These are phyloP conservation scores for Irpex lacteus DNA, from an alignment of 1,284 basidiomycete genomes.

Conservation along the genomic window DNA sequence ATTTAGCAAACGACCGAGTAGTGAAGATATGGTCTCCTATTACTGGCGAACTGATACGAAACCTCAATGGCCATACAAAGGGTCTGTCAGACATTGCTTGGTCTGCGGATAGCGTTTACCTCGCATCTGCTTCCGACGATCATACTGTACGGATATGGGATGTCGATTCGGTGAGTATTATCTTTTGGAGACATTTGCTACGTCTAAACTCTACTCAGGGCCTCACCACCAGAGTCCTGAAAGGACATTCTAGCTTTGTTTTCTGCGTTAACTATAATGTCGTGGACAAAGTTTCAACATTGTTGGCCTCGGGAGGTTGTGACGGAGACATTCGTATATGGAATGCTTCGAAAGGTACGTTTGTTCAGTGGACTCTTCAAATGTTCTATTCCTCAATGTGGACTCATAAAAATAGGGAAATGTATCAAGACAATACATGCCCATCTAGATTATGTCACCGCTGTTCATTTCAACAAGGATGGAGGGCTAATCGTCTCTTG, in stretches of 20 bases:
- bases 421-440: slow-evolving; percentile 85
- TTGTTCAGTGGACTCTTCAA: neutral
- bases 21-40: slow-evolving; percentile 81
- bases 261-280: slow-evolving; percentile 92
- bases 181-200: neutral
- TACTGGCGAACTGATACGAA: slow-evolving; percentile 74
- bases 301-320: slow-evolving; percentile 89
- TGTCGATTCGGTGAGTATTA: slow-evolving; percentile 63
- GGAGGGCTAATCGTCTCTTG: slow-evolving; percentile 90
- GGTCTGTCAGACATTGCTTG: slow-evolving; percentile 89
- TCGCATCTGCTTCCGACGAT: slow-evolving; percentile 92
- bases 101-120: slow-evolving; percentile 77
- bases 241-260: slow-evolving; percentile 86
- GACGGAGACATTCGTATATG: slow-evolving; percentile 93
- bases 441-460: slow-evolving; percentile 93
- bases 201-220: slow-evolving; percentile 44
- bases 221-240: slow-evolving; percentile 61
- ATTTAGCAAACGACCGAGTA: slow-evolving; percentile 66
- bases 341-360: slow-evolving; percentile 77
- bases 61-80: slow-evolving; percentile 70
- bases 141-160: slow-evolving; percentile 84
- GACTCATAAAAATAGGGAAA: slow-evolving; percentile 47
- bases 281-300: slow-evolving; percentile 55
- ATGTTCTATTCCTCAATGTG: neutral
- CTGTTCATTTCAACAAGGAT: slow-evolving; percentile 92